Percentiles rank a stretch among this genome's conserved stretches.
phyloP scores from a whole-genome alignment of 345 rosid species.

The Adansonia digitata region DNA sequence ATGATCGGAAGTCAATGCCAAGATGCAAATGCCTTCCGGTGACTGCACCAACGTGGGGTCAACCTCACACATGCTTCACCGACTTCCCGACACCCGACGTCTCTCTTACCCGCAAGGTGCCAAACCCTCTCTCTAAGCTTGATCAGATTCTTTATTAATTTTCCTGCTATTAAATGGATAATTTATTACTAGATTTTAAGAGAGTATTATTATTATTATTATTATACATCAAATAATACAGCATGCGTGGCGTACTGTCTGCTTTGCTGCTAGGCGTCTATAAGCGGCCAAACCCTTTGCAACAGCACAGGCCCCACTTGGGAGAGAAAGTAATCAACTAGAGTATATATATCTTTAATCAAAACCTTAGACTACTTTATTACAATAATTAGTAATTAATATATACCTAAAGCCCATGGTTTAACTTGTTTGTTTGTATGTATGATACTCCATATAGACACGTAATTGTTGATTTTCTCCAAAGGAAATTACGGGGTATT shows the following conservation, averaged over 20 bases:
- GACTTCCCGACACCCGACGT: constrained; percentile 63
- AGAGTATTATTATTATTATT: too few relatives aligned
- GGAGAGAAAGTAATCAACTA: not conserved
- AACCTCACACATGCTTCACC: constrained; percentile 66
- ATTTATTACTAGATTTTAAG: not conserved
- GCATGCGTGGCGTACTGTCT: too few relatives aligned
- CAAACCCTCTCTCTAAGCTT: not conserved
- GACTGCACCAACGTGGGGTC: constrained; percentile 61
- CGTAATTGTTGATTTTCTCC: too few relatives aligned
- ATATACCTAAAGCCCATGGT: too few relatives aligned
- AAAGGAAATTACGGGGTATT: not conserved
- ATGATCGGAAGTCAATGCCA: constrained; percentile 80
- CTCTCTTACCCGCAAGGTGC: constrained; percentile 95
- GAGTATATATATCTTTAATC: not conserved
- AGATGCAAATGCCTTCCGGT: constrained; percentile 92
- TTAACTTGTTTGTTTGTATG: too few relatives aligned
- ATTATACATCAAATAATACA: not conserved
- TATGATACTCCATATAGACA: too few relatives aligned
- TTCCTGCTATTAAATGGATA: not conserved
- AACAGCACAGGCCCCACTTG: not conserved
- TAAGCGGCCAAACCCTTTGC: not conserved
- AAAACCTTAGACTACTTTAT: not conserved
- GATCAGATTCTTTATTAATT: not conserved
- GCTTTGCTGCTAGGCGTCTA: not conserved
- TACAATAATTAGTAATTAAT: too few relatives aligned